Conservation (phyloP, 371 early-diverging fungal species). For the Actinomortierella wolfii region DNA sequence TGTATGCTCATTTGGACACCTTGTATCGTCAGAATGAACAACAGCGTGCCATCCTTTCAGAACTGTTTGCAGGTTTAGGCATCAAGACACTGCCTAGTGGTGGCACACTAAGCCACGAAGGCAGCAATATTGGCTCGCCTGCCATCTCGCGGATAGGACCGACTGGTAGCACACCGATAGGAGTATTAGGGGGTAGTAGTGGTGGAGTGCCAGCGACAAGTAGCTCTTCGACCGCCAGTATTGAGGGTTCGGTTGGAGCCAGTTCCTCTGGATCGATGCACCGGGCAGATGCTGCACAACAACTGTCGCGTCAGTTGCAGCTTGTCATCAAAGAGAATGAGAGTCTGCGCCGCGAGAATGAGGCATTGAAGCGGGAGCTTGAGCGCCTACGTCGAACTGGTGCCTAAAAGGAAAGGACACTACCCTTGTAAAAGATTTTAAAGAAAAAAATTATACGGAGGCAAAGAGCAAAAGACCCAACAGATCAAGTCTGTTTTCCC, state of each 20-base stretch:
- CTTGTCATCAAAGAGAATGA: constrained; percentile 54
- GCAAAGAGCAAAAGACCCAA: too few species aligned
- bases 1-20: constrained; percentile 29
- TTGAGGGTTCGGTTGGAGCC: too few species aligned
- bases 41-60: constrained; percentile 29
- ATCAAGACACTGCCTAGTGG: constrained; percentile 13
- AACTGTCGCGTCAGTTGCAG: constrained; percentile 54
- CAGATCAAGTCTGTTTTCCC: too few species aligned
- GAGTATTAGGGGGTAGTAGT: not conserved
- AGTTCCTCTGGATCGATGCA: constrained; percentile 11
- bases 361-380: constrained; percentile 54
- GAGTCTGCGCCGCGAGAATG: constrained; percentile 58
- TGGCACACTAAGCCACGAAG: constrained; percentile 1
- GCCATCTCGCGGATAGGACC: not conserved
- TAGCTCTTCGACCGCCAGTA: too few species aligned
- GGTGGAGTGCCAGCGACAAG: not conserved
- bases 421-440: too few species aligned
- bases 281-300: constrained; percentile 27
- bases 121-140: not conserved
- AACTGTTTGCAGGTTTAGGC: constrained; percentile 36
- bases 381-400: constrained; percentile 49
- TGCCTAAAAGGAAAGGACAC: not conserved
- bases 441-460: too few species aligned
- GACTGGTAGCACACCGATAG: not conserved
- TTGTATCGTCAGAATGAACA: constrained; percentile 42